Evolutionary conservation across 805 yeast genomes (phyloP), one percentile per base, ranked within the genome.

Genomic region (Lipomyces yamanashiensis): DNA sequence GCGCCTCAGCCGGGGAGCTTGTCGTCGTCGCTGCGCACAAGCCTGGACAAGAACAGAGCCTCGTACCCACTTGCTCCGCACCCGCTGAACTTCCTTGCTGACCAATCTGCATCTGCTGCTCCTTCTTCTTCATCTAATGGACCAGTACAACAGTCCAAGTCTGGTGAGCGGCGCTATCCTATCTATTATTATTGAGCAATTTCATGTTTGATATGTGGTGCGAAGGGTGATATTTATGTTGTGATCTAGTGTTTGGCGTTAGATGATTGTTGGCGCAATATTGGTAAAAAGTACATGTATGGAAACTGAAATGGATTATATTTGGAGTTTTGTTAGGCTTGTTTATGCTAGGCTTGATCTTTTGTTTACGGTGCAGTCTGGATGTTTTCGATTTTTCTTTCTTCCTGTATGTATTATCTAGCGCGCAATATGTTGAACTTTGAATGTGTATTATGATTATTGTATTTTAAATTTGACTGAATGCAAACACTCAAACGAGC

Each of bases 141-240:
- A 10, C 33, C 53, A 4, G 40, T 15, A 23, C 47, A 41, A 23
- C 48, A 37, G n/a, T 19, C 44, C 10, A 39, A 49, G 43, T 5
- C 44, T 23, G 55, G 49, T 12, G 60, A 53, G 36, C 63, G 49
- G 48, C 37, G 54, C 15, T 59, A 53, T 34, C 63, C 63, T 19
- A 43, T 59, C 23, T 53, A 59, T 33, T 59, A 59, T 39, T 59
- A 53, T 44, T 59, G 33, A 34, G n/a, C 34, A 33, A n/a, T 19
- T 19, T 9, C 28, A n/a, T 40, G 23, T 17, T 43, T 44, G 19
- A 1, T 9, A 9, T 44, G 48, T 9, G 23, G 23, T 10, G 10
- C 21, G 12, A 44, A 15, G 48, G 10, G 21, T 7, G 34, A 23
- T 28, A 7, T 8, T 15, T 8, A 28, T 15, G 13, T 47, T 9